Evolutionary conservation across 495 filamentous ascomycete genomes (phyloP).

Genomic region (Lepidopterella palustris): DNA sequence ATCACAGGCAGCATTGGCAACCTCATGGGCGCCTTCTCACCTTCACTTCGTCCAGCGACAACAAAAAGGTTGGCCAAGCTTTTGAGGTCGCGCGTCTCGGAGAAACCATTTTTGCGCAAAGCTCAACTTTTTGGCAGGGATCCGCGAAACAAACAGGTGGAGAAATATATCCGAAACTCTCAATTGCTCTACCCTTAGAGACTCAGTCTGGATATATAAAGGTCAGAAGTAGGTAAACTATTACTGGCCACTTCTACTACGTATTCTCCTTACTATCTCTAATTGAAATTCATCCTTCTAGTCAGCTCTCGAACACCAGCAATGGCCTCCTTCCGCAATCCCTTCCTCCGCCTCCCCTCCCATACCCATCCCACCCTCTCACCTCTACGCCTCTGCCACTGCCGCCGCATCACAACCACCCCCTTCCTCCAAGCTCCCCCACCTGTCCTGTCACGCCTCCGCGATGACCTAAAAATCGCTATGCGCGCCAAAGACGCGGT

Average conservation of each 20-base stretch:
- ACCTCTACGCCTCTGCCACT: background rate
- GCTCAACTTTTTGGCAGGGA: background rate
- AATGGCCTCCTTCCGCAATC: background rate
- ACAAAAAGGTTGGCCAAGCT: background rate
- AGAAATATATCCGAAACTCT: background rate
- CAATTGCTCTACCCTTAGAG: too few species aligned
- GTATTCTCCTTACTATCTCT: background rate
- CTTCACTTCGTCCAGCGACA: background rate
- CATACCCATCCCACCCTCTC: background rate
- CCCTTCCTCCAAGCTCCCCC: conserved; percentile 21
- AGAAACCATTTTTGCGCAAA: background rate
- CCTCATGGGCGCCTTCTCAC: background rate
- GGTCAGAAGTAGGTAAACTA: too few species aligned
- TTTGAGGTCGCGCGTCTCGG: background rate
- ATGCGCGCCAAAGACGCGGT: conserved; percentile 55
- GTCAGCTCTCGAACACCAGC: background rate
- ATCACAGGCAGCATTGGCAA: background rate
- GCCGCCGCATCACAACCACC: background rate
- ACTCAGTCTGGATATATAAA: too few species aligned
- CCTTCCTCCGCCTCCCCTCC: background rate
- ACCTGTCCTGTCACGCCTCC: conserved; percentile 43
- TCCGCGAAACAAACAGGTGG: background rate
- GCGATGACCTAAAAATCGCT: conserved; percentile 53
- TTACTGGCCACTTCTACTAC: background rate
- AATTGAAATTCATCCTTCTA: background rate